Percentiles rank a stretch among this genome's conserved stretches.
Evolutionary conservation across 2,329 filamentous ascomycete genomes (phyloP).

Genomic region (Sclerotinia glacialis): DNA sequence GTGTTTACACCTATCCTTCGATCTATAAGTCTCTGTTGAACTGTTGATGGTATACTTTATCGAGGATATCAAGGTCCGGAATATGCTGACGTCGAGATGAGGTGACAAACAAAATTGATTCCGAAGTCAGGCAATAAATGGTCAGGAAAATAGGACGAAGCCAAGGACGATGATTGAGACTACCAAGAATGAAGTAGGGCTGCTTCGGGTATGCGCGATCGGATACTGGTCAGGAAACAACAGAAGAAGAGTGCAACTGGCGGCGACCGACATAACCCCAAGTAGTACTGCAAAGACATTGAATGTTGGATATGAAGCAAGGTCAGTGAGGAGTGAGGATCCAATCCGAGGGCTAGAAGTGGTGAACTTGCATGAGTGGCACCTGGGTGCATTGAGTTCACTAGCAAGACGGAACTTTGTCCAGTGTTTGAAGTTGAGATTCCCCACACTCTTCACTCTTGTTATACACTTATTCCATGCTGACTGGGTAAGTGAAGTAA

Average conservation of each 20-base stretch:
- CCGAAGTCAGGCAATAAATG: constrained; percentile 23
- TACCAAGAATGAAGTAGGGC: constrained; percentile 32
- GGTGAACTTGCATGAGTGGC: constrained; percentile 28
- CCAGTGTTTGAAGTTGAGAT: constrained; percentile 40
- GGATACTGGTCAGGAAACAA: constrained; percentile 35
- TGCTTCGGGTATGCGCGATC: constrained; percentile 34
- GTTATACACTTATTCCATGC: constrained; percentile 33
- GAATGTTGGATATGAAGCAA: constrained; percentile 26
- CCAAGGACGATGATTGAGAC: constrained; percentile 26
- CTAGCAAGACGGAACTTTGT: constrained; percentile 33
- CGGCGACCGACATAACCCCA: constrained; percentile 37
- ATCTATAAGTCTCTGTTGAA: constrained; percentile 1
- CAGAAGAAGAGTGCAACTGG: constrained; percentile 32
- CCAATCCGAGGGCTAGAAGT: constrained; percentile 8
- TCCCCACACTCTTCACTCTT: constrained; percentile 34
- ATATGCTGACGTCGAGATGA: constrained; percentile 26
- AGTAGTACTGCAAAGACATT: constrained; percentile 26
- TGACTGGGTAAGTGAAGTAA: constrained; percentile 21
- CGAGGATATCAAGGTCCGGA: constrained; percentile 16
- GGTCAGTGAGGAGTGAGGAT: constrained; percentile 18
- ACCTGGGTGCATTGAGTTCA: constrained; percentile 39
- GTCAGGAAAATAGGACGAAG: constrained; percentile 27
- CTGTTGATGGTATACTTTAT: not conserved
- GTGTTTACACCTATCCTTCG: not conserved
- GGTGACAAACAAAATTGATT: constrained; percentile 20